phyloP scores from a whole-genome alignment of 371 early-diverging fungal species.

The Gilbertella persicaria region DNA sequence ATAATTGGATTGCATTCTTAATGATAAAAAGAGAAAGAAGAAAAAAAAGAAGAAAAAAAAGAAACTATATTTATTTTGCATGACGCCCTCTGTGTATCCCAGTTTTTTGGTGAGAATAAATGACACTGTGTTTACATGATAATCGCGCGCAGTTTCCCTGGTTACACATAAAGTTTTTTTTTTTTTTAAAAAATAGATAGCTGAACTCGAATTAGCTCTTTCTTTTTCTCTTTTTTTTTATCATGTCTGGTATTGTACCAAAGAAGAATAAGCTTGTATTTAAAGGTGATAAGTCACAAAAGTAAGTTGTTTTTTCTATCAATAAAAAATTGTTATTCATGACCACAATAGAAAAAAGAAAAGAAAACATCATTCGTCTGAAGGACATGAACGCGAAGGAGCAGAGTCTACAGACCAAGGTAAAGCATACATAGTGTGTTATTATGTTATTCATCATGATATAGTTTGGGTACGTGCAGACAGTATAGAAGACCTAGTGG shows the following conservation, averaged over 20 bases:
- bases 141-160: no score
- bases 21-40: background rate
- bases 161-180: background rate
- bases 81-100: background rate
- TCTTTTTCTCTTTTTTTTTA: background rate
- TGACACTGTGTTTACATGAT: no score
- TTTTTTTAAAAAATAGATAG: background rate
- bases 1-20: background rate
- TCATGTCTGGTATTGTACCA: constrained; percentile 30
- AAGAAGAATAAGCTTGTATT: constrained; percentile 55
- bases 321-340: background rate
- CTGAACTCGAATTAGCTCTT: no score
- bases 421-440: constrained; percentile 20
- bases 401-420: constrained; percentile 41
- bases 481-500: constrained; percentile 63
- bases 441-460: background rate
- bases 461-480: constrained; percentile 72
- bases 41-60: background rate
- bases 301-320: constrained; percentile 24
- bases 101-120: background rate
- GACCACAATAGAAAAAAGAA: constrained; percentile 55
- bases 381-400: constrained; percentile 33
- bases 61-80: no score
- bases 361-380: constrained; percentile 49
- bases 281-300: constrained; percentile 60